Conservation (phyloP, 2,329 filamentous ascomycete species). For the Rhexocercosporidium sp. region DNA sequence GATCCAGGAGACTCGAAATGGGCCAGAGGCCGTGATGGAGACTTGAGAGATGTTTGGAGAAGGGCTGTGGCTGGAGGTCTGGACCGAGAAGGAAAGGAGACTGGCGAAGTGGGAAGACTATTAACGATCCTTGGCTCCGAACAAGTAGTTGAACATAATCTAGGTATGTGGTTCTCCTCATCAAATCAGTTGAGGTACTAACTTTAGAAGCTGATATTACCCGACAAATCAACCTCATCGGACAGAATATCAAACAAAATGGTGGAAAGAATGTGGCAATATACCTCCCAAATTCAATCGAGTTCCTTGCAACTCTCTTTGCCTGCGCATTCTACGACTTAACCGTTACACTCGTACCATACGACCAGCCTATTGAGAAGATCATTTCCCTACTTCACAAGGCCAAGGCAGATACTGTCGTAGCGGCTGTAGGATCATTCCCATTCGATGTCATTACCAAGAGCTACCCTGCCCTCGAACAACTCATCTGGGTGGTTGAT, state of each 20-base stretch:
- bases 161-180: constrained; percentile 51
- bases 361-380: constrained; percentile 72
- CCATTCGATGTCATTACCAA: constrained; percentile 76
- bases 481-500: constrained; percentile 92
- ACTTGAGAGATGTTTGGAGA: constrained; percentile 90
- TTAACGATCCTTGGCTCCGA: constrained; percentile 80
- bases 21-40: constrained; percentile 82
- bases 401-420: constrained; percentile 78
- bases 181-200: constrained; percentile 14
- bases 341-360: constrained; percentile 84
- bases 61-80: constrained; percentile 68
- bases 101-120: constrained; percentile 70
- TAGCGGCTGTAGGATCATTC: constrained; percentile 86
- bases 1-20: constrained; percentile 81
- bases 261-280: constrained; percentile 80
- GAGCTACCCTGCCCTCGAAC: constrained; percentile 71
- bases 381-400: constrained; percentile 75
- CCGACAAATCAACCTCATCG: constrained; percentile 86
- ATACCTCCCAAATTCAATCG: constrained; percentile 91
- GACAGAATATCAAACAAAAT: constrained; percentile 74
- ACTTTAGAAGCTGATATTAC: constrained; percentile 68
- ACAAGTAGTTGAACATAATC: constrained; percentile 73
- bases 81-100: constrained; percentile 64
- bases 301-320: constrained; percentile 82
- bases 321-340: constrained; percentile 85